phyloP scores from a whole-genome alignment of 2,329 filamentous ascomycete species.

The Cercospora zeae-maydis region DNA sequence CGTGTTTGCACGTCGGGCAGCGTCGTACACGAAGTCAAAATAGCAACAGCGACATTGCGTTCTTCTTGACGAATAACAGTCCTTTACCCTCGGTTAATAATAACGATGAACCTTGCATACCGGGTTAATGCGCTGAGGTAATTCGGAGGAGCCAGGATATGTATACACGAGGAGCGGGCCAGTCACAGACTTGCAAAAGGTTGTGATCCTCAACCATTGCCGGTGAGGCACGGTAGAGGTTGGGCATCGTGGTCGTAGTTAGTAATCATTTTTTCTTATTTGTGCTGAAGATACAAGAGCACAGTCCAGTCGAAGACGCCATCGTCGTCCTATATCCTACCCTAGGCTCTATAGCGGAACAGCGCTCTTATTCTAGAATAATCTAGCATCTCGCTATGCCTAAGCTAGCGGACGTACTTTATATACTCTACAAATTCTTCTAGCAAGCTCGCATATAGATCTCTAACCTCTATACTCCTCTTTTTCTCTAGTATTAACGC shows the following conservation, averaged over 20 bases:
- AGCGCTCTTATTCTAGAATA: background rate
- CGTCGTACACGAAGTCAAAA: background rate
- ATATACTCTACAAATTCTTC: background rate
- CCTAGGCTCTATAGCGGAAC: background rate
- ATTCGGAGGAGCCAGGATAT: no score
- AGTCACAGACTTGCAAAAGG: no score
- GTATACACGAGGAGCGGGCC: no score
- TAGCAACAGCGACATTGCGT: background rate
- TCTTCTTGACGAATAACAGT: background rate
- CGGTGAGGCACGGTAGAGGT: no score
- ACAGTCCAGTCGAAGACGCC: slow-evolving; percentile 8
- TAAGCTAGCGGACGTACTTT: background rate
- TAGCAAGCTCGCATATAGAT: background rate
- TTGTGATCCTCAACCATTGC: no score
- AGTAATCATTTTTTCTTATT: background rate
- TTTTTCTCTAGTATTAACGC: background rate
- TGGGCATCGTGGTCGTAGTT: no score
- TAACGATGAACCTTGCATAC: background rate
- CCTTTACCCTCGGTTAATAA: background rate
- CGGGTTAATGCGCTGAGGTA: no score
- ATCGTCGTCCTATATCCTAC: background rate
- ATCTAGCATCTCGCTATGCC: background rate
- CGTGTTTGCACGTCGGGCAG: background rate
- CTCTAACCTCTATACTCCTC: background rate
- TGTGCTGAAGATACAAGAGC: background rate